Evolutionary conservation across 2,329 filamentous ascomycete species (phyloP).

Genomic region (Uncinocarpus reesii): DNA sequence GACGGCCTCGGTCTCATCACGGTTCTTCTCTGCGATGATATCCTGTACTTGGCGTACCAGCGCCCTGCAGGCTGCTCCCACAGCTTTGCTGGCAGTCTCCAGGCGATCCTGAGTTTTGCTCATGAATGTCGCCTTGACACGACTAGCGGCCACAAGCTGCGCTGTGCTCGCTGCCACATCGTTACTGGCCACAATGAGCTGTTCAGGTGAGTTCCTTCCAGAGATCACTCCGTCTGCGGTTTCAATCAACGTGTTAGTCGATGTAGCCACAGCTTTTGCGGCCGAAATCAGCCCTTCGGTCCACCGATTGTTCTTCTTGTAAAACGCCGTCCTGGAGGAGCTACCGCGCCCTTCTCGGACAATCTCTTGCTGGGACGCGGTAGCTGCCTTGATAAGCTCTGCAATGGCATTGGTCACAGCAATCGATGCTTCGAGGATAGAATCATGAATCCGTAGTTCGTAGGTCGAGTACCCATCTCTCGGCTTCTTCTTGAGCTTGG

Average conservation of each 20-base stretch:
- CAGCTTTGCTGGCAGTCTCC: constrained; percentile 84
- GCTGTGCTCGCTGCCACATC: constrained; percentile 93
- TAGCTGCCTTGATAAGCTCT: constrained; percentile 88
- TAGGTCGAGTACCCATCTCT: constrained; percentile 91
- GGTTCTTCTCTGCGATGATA: constrained; percentile 80
- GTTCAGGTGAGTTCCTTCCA: constrained; percentile 84
- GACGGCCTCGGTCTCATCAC: constrained; percentile 64
- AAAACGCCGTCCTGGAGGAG: constrained; percentile 83
- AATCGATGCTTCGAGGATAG: constrained; percentile 83
- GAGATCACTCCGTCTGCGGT: constrained; percentile 93
- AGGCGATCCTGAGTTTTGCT: constrained; percentile 89
- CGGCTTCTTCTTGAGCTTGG: constrained; percentile 93
- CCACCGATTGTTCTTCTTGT: constrained; percentile 99
- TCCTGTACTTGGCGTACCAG: constrained; percentile 87
- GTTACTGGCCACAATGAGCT: constrained; percentile 95
- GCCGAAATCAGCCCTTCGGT: constrained; percentile 95
- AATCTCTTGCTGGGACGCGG: constrained; percentile 88
- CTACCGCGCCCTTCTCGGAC: constrained; percentile 83
- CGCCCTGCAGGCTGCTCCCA: constrained; percentile 75
- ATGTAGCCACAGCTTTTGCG: constrained; percentile 86
- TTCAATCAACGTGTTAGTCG: constrained; percentile 94
- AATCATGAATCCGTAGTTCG: constrained; percentile 90
- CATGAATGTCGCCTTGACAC: constrained; percentile 97
- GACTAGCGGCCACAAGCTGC: constrained; percentile 86
- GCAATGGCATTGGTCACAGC: constrained; percentile 91